Evolutionary conservation across 2,329 filamentous ascomycete genomes (phyloP).

Genomic region (Calonectria pauciramosa): DNA sequence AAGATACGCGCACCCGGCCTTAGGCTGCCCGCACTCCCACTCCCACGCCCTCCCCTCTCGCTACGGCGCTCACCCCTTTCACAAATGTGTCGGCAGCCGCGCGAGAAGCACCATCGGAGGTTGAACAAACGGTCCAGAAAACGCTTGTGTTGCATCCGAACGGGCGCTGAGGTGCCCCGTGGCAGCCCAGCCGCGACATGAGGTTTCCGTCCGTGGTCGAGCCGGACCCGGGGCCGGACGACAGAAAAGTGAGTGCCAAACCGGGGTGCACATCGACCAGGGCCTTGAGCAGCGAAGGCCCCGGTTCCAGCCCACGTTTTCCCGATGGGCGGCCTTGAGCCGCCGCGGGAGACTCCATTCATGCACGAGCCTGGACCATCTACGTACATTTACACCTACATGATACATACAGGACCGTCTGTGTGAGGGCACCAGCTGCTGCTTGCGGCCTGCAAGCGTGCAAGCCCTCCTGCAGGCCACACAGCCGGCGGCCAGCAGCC

Average conservation of each 20-base stretch:
- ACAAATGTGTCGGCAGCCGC: constrained; percentile 2
- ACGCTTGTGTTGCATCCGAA: constrained; percentile 30
- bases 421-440: constrained; percentile 12
- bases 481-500: constrained; percentile 17
- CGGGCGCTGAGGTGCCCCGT: constrained; percentile 39
- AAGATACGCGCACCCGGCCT: neutral
- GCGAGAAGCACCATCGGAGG: neutral
- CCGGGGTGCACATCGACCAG: constrained; percentile 37
- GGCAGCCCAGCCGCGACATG: constrained; percentile 22
- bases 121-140: constrained; percentile 10
- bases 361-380: constrained; percentile 13
- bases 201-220: constrained; percentile 7
- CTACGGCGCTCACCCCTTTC: neutral
- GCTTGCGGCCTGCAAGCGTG: constrained; percentile 17
- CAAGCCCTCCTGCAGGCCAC: constrained; percentile 18
- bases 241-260: constrained; percentile 35
- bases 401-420: constrained; percentile 13
- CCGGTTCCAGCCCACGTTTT: constrained; percentile 39
- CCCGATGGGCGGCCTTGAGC: constrained; percentile 31
- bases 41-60: neutral
- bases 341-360: constrained; percentile 22
- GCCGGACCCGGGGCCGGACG: constrained; percentile 33
- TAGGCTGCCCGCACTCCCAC: neutral
- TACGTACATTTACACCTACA: constrained; percentile 17
- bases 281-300: constrained; percentile 33